A percentile compares a stretch with the other conserved stretches of the same genome.
Conservation (phyloP, 2,329 filamentous ascomycete genomes). For the Cadophora malorum region DNA sequence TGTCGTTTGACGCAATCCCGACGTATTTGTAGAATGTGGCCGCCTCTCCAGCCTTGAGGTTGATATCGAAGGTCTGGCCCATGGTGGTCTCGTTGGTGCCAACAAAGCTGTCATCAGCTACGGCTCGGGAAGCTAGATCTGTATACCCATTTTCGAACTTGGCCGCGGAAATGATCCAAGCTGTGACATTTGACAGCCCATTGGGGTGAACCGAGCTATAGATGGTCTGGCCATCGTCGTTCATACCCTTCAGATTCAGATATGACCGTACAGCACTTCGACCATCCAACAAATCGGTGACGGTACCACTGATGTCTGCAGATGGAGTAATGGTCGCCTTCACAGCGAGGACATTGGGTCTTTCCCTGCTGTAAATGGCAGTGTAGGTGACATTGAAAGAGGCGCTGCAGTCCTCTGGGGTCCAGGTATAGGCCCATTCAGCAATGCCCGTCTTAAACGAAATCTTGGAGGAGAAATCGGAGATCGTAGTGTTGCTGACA, state of each 20-base stretch:
- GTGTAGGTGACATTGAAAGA: slow-evolving; percentile 67
- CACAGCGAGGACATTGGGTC: slow-evolving; percentile 51
- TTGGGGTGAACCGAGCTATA: slow-evolving; percentile 69
- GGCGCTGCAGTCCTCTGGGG: slow-evolving; percentile 53
- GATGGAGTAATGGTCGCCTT: slow-evolving; percentile 64
- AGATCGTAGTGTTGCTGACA: slow-evolving; percentile 63
- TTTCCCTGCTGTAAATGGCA: slow-evolving; percentile 55
- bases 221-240: slow-evolving; percentile 58
- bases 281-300: slow-evolving; percentile 73
- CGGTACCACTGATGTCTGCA: slow-evolving; percentile 58
- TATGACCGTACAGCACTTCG: slow-evolving; percentile 69
- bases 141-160: slow-evolving; percentile 47
- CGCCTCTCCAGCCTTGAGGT: slow-evolving; percentile 57
- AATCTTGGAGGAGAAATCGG: slow-evolving; percentile 64
- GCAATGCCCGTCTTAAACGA: slow-evolving; percentile 68
- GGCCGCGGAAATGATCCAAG: slow-evolving; percentile 61
- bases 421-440: slow-evolving; percentile 72
- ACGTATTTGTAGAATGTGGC: slow-evolving; percentile 70
- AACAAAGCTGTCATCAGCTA: slow-evolving; percentile 51
- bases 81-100: slow-evolving; percentile 67
- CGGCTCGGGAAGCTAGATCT: slow-evolving; percentile 45
- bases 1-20: slow-evolving; percentile 72
- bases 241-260: slow-evolving; percentile 61
- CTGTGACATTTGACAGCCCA: slow-evolving; percentile 67
- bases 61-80: slow-evolving; percentile 63